Conservation (phyloP, 345 rosid genomes). For the Turritis glabra region DNA sequence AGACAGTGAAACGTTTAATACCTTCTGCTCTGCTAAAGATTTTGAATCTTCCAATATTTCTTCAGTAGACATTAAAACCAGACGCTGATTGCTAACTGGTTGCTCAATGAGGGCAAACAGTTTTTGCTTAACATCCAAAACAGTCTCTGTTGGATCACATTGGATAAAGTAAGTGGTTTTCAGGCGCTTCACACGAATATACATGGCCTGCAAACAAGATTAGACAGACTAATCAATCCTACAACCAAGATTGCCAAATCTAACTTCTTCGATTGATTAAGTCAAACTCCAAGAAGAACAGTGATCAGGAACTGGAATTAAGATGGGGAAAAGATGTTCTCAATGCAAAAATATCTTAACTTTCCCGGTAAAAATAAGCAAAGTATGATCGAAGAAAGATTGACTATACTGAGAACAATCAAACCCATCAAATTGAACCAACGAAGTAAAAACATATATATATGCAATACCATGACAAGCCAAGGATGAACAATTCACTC, state of each 20-base stretch:
- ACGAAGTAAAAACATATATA: background rate
- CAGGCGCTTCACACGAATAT: conserved; percentile 84
- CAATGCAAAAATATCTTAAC: background rate
- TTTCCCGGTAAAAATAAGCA: conserved; percentile 4
- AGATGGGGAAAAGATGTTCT: background rate
- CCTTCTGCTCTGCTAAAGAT: conserved; percentile 84
- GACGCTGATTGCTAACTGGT: conserved; percentile 66
- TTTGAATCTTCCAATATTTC: conserved; percentile 76
- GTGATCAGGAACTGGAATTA: background rate
- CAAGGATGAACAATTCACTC: conserved; percentile 20
- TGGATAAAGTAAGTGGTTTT: conserved; percentile 86
- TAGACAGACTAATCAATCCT: conserved; percentile 6
- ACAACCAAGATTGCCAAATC: background rate
- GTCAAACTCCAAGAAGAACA: background rate
- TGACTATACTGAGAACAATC: background rate
- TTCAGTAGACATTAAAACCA: conserved; percentile 59
- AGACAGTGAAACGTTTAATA: conserved; percentile 10
- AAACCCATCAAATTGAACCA: conserved; percentile 7
- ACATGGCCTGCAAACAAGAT: conserved; percentile 65
- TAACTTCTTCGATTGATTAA: background rate
- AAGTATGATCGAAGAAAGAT: conserved; percentile 7
- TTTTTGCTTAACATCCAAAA: conserved; percentile 72
- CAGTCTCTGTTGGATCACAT: conserved; percentile 86
- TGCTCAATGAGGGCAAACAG: conserved; percentile 63
- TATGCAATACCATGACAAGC: conserved; percentile 23